These are phyloP conservation scores for Suillus sp. DNA, from an alignment of 768 basidiomycete species.

Conservation along the genomic window DNA sequence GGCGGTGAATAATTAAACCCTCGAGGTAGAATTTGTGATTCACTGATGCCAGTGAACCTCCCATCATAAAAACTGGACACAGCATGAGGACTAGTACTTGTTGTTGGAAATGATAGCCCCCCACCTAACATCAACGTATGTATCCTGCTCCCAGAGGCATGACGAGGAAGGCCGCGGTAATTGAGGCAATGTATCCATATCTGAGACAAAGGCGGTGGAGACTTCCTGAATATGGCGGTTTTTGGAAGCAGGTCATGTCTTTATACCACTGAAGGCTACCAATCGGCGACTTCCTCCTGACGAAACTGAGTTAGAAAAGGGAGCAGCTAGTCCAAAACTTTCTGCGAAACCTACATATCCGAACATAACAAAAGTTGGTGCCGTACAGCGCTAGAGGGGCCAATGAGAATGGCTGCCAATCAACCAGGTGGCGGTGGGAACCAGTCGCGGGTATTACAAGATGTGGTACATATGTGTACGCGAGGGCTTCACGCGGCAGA, in stretches of 20 bases:
- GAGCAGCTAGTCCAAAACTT: neutral
- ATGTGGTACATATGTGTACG: neutral
- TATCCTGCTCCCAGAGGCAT: neutral
- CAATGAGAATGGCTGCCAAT: neutral
- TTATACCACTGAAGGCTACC: constrained; percentile 1
- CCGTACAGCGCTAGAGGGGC: constrained; percentile 1
- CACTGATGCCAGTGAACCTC: neutral
- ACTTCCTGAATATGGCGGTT: constrained; percentile 6
- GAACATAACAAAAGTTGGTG: neutral
- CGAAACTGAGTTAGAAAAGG: neutral
- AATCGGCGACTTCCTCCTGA: neutral
- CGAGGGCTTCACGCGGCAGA: neutral
- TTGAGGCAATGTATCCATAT: constrained; percentile 7
- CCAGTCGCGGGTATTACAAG: neutral
- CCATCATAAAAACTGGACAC: neutral
- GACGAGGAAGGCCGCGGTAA: neutral
- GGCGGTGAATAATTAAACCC: neutral
- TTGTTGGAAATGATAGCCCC: neutral
- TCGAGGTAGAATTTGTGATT: neutral
- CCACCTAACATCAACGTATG: constrained; percentile 5
- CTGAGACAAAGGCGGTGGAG: constrained; percentile 5
- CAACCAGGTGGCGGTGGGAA: neutral
- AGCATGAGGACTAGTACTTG: neutral
- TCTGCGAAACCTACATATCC: constrained; percentile 1
- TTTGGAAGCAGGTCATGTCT: neutral